phyloP scores from a whole-genome alignment of 257 asterid species.

The Catharanthus roseus region DNA sequence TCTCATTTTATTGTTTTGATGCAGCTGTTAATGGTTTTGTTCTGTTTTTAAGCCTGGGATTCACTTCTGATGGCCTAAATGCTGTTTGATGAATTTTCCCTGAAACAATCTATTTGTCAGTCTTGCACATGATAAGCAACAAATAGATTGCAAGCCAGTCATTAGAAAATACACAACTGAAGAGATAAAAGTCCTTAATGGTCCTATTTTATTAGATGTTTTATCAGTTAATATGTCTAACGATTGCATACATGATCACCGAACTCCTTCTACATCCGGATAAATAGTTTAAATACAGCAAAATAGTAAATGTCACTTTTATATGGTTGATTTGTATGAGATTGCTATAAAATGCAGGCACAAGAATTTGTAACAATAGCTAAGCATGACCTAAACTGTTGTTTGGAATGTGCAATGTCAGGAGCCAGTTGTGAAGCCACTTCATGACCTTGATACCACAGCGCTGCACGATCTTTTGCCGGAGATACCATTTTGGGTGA shows the following conservation, averaged over 20 bases:
- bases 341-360: background rate
- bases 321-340: background rate
- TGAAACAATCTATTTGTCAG: background rate
- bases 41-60: background rate
- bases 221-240: background rate
- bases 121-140: background rate
- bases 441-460: slow-evolving; percentile 45
- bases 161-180: background rate
- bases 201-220: background rate
- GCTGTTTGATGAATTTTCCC: slow-evolving; percentile 2
- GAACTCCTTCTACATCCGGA: background rate
- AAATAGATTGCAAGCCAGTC: background rate
- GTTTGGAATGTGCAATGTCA: slow-evolving; percentile 23
- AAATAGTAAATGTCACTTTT: background rate
- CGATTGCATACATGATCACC: background rate
- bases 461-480: slow-evolving; percentile 61
- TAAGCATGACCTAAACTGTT: background rate
- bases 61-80: background rate
- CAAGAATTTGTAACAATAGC: background rate
- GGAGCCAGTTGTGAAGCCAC: slow-evolving; percentile 47
- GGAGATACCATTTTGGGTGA: slow-evolving; percentile 82
- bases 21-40: background rate
- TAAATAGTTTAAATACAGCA: background rate
- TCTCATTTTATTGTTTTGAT: background rate
- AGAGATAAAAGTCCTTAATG: background rate